These are phyloP conservation scores for Pythium insidiosum DNA, from an alignment of 352 stramenopile species.

Conservation along the genomic window DNA sequence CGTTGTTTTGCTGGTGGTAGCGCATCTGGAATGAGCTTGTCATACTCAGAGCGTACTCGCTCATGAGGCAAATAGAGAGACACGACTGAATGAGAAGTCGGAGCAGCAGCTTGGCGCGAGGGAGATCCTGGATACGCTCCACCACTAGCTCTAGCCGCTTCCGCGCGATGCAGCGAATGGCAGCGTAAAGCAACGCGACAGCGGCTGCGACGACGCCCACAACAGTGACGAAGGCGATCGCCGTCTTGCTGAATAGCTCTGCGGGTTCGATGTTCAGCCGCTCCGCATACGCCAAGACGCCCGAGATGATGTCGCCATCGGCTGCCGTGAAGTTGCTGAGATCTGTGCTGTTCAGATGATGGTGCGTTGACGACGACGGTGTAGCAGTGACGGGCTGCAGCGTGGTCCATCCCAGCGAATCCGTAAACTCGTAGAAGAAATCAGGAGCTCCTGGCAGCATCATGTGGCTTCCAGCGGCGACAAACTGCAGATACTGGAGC, in stretches of 20 bases:
- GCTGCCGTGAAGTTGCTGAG: slow-evolving; percentile 39
- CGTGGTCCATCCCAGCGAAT: slow-evolving; percentile 59
- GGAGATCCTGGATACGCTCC: slow-evolving; percentile 53
- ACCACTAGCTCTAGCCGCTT: slow-evolving; percentile 45
- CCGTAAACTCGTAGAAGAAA: slow-evolving; percentile 61
- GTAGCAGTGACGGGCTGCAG: too few relatives aligned
- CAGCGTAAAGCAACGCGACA: slow-evolving; percentile 46
- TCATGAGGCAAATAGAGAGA: slow-evolving; percentile 69
- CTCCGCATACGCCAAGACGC: slow-evolving; percentile 56
- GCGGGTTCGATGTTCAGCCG: slow-evolving; percentile 56
- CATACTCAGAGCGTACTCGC: slow-evolving; percentile 74
- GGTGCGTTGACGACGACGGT: slow-evolving; percentile 1
- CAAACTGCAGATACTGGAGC: slow-evolving; percentile 68
- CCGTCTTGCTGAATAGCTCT: slow-evolving; percentile 66
- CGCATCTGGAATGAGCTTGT: slow-evolving; percentile 74
- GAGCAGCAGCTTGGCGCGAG: slow-evolving; percentile 59
- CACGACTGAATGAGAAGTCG: slow-evolving; percentile 58
- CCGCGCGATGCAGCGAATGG: slow-evolving; percentile 35
- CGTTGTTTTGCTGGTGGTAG: slow-evolving; percentile 40
- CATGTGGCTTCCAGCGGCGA: slow-evolving; percentile 56
- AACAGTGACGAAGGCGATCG: slow-evolving; percentile 51
- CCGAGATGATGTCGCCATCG: slow-evolving; percentile 68
- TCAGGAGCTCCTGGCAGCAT: slow-evolving; percentile 42
- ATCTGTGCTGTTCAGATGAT: slow-evolving; percentile 20
- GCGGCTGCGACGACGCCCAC: slow-evolving; percentile 46